Percentiles rank a stretch among this genome's conserved stretches.
phyloP scores from a whole-genome alignment of 495 filamentous ascomycete species.

The Trichoderma virens region DNA sequence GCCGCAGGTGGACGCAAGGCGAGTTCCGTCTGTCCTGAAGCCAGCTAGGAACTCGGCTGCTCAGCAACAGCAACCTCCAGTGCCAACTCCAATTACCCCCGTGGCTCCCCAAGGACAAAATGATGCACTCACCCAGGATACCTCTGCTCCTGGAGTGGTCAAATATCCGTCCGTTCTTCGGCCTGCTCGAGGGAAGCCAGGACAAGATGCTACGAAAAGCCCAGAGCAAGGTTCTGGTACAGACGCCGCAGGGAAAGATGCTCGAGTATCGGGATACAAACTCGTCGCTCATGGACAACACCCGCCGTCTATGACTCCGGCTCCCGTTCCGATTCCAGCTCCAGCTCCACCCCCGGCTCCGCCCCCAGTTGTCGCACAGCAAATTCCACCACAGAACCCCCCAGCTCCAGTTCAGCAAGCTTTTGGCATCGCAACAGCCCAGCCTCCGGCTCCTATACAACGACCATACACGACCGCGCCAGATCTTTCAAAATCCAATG shows the following conservation, averaged over 20 bases:
- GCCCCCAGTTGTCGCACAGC: neutral
- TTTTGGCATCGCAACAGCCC: neutral
- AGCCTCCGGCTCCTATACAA: neutral
- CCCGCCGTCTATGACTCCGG: neutral
- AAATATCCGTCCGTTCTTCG: slow-evolving; percentile 1
- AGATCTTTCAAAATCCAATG: neutral
- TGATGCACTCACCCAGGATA: no score
- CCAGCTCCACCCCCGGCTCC: no score
- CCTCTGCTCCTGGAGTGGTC: neutral
- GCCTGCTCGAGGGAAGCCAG: neutral
- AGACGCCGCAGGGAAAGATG: neutral
- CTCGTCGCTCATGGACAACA: neutral
- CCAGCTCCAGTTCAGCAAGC: neutral
- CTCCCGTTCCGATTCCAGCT: neutral
- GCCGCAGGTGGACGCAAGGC: neutral
- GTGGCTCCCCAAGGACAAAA: no score
- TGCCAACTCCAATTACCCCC: no score
- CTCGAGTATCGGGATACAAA: neutral
- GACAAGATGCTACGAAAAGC: neutral
- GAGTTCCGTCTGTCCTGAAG: neutral
- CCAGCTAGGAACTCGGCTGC: neutral
- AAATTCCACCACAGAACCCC: neutral
- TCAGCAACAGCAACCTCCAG: no score
- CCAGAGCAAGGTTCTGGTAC: neutral
- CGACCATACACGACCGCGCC: neutral